Evolutionary conservation across 2,329 filamentous ascomycete species (phyloP), one percentile per base, ranked within the genome.

Genomic region (Paraphaeosphaeria sporulosa): DNA sequence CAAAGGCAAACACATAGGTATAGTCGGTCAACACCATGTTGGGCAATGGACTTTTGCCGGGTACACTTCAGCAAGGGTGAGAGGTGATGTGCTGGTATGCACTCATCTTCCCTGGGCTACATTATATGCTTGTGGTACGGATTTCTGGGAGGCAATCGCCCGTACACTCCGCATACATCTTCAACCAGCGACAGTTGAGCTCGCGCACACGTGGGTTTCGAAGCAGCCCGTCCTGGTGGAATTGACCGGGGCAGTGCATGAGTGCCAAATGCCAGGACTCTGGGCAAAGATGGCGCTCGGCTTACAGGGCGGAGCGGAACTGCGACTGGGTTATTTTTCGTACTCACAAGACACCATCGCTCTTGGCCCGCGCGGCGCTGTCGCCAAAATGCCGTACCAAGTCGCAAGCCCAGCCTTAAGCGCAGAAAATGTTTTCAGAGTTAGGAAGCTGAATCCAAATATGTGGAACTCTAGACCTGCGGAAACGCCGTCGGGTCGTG

Each of bases 1-100:
- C 90, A 68, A 92, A 89, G 81, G 82, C 90, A 75, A 92, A 92
- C 72, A 92, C 78, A 77, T 92, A 92, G 69, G 84, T 87, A 77
- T 90, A 91, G 69, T 71, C 55, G 36, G 47, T 21, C 36, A 58
- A 25, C 19, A 58, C 44, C 32, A 47, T 48, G 40, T 46, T 55
- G 53, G 30, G 42, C 53, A 55, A 55, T 17, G 25, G 1, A 19
- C 23, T 38, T 47, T 47, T 46, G 34, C 52, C 49, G 49, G 34
- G 34, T 42, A 36, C 49, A 40, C 21, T 40, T 40, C 34, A 52
- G 49, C 49, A 52, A 52, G 49, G 49, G 49, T 52, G 49, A 42
- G 36, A 36, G 48, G 34, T 42, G 49, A 52, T 52, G 34, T 52
- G 34, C 49, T 52, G 49, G 19, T 32, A 5, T 52, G 49, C 49